Evolutionary conservation across 495 filamentous ascomycete genomes (phyloP), one percentile per base, ranked within the genome.

Genomic region (Thermothielavioides terrestris): DNA sequence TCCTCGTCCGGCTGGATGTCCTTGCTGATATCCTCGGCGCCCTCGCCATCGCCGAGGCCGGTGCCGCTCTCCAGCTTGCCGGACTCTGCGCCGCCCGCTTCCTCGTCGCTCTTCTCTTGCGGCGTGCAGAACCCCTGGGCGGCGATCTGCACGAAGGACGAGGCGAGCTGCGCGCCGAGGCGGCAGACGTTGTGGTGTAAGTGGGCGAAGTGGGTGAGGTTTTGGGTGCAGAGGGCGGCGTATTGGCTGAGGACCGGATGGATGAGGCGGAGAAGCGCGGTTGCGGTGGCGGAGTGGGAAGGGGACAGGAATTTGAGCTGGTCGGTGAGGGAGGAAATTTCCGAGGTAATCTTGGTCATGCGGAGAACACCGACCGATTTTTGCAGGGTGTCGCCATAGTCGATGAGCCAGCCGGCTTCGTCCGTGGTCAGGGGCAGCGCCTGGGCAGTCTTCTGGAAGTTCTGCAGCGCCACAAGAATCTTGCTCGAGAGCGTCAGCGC

Each of bases 11-110:
- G 83, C 51, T 86, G 78, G 40, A 99, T 83, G 61, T 97, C 91
- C 57, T 97, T 95, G 67, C 89, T 95, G 47, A 99, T 96, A 69
- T 99, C 90, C 60, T 97, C 88, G 2, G 83, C 88, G 21, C 89
- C 94, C 59, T 95, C 86, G 11, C 90, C 91, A 48, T 95, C 91
- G 25, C 92, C 94, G n/a, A 99, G 78, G 21, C 94, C 94, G 4
- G 90, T 97, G n/a, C 94, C 94, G 42, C 76, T 78, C 64, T 99
- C 90, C 34, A 95, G 72, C 55, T 90, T 80, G 6, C 88, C 85
- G 15, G 78, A 73, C 53, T 84, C n/a, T n/a, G n/a, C n/a, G n/a
- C n/a, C 77, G 30, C 79, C 77, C 21, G 77, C 72, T 40, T 83
- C 79, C 5, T 77, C 72, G 31, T 79, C 78, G 15, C 82, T 84